These are phyloP conservation scores for Takashimella koratensis DNA, from an alignment of 1,284 basidiomycete genomes.

Conservation along the genomic window DNA sequence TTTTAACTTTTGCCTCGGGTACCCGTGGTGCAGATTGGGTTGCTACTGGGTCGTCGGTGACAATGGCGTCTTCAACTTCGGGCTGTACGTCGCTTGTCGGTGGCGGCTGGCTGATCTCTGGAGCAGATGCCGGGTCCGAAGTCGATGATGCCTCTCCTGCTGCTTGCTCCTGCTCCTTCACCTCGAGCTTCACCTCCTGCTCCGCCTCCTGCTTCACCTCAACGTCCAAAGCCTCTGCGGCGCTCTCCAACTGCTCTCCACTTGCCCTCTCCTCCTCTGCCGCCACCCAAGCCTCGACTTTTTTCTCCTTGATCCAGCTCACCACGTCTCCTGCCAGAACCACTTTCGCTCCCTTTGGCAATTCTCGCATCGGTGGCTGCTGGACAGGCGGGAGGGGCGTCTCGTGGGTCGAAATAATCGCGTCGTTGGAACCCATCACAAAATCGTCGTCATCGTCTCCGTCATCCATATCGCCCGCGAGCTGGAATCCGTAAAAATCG, in stretches of 20 bases:
- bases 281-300: conserved; percentile 37
- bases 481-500: conserved; percentile 5
- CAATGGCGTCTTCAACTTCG: neutral
- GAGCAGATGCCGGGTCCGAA: neutral
- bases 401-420: conserved; percentile 48
- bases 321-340: conserved; percentile 49
- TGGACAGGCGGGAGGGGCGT: conserved; percentile 40
- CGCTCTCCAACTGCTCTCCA: too few relatives aligned
- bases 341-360: conserved; percentile 38
- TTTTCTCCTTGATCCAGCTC: conserved; percentile 45
- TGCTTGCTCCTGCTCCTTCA: conserved; percentile 1
- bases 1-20: neutral
- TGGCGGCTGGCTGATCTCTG: neutral
- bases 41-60: neutral
- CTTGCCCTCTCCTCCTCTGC: conserved; percentile 2
- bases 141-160: neutral
- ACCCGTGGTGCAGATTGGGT: neutral
- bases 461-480: conserved; percentile 7
- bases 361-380: conserved; percentile 35
- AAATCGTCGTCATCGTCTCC: conserved; percentile 13
- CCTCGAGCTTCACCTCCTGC: conserved; percentile 1
- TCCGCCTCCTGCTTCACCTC: neutral
- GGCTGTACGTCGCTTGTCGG: neutral
- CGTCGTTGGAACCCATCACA: conserved; percentile 11
- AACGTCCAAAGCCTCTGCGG: neutral